A percentile compares a stretch with the other conserved stretches of the same genome.
These are phyloP conservation scores for Jaminaea rosea DNA, from an alignment of 1,284 basidiomycete species.

Conservation along the genomic window DNA sequence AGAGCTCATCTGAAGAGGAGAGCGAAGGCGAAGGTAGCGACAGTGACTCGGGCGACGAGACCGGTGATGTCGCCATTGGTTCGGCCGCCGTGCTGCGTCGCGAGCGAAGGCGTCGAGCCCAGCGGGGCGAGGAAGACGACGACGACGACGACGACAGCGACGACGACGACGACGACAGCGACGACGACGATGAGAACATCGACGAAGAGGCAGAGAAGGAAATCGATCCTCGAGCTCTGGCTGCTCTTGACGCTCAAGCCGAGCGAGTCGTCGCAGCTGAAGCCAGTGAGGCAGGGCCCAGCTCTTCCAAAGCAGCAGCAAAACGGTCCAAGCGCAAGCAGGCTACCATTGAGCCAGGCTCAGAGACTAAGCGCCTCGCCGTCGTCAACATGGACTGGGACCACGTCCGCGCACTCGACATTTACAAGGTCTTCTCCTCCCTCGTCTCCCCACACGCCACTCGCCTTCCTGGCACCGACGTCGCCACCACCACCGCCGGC, in stretches of 20 bases:
- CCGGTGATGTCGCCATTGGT: constrained; percentile 31
- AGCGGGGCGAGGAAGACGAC: constrained; percentile 14
- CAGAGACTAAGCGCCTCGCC: constrained; percentile 58
- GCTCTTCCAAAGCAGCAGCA: constrained; percentile 11
- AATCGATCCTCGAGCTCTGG: constrained; percentile 51
- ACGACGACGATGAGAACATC: constrained; percentile 49
- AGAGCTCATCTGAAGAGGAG: constrained; percentile 14
- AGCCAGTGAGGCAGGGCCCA: constrained; percentile 8
- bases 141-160: constrained; percentile 21
- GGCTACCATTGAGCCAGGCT: constrained; percentile 26
- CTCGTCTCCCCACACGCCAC: constrained; percentile 55
- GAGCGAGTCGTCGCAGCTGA: constrained; percentile 42
- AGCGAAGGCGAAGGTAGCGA: constrained; percentile 49
- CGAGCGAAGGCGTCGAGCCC: constrained; percentile 14
- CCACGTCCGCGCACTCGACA: constrained; percentile 76
- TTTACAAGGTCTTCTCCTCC: constrained; percentile 88
- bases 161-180: constrained; percentile 8
- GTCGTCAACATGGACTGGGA: constrained; percentile 99
- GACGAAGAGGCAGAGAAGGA: constrained; percentile 62
- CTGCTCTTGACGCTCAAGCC: constrained; percentile 66
- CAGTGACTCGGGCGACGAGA: constrained; percentile 52
- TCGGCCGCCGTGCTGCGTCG: constrained; percentile 18
- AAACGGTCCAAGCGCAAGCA: constrained; percentile 48
- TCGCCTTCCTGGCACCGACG: constrained; percentile 13
- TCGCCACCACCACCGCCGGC: neutral